phyloP scores from a whole-genome alignment of 2,329 filamentous ascomycete species.

The Apiospora pterosperma region DNA sequence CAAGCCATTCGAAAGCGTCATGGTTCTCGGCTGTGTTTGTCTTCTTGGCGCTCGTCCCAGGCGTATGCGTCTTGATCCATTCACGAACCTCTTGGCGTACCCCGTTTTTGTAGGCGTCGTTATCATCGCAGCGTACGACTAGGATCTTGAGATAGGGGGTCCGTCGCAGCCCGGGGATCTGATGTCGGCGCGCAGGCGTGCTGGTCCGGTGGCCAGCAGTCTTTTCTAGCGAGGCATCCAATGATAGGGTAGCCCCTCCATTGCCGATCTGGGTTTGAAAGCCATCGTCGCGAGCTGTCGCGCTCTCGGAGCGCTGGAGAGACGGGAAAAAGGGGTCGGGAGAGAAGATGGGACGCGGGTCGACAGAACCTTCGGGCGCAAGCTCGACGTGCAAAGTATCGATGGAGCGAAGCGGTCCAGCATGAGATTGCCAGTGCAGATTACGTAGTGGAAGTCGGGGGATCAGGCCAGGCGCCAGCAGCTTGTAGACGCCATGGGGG shows the following conservation, averaged over 20 bases:
- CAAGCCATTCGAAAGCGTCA: conserved; percentile 94
- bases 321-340: conserved; percentile 31
- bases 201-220: conserved; percentile 30
- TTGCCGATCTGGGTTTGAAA: conserved; percentile 51
- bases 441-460: conserved; percentile 82
- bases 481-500: conserved; percentile 81
- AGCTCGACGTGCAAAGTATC: conserved; percentile 89
- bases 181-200: conserved; percentile 67
- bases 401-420: conserved; percentile 87
- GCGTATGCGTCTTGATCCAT: conserved; percentile 80
- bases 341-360: conserved; percentile 37
- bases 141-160: conserved; percentile 93
- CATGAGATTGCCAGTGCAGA: conserved; percentile 95
- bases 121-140: conserved; percentile 89
- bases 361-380: conserved; percentile 53
- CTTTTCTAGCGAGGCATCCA: conserved; percentile 35
- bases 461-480: conserved; percentile 73
- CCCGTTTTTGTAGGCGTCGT: conserved; percentile 83
- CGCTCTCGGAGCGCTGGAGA: conserved; percentile 26
- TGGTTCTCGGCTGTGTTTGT: conserved; percentile 80
- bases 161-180: conserved; percentile 88
- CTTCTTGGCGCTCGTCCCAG: conserved; percentile 55
- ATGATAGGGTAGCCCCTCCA: conserved; percentile 27
- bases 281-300: conserved; percentile 48
- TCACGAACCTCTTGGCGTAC: conserved; percentile 78